These are phyloP conservation scores for Symbiodinium pilosum DNA, from an alignment of 73 alveolate species.

Conservation along the genomic window DNA sequence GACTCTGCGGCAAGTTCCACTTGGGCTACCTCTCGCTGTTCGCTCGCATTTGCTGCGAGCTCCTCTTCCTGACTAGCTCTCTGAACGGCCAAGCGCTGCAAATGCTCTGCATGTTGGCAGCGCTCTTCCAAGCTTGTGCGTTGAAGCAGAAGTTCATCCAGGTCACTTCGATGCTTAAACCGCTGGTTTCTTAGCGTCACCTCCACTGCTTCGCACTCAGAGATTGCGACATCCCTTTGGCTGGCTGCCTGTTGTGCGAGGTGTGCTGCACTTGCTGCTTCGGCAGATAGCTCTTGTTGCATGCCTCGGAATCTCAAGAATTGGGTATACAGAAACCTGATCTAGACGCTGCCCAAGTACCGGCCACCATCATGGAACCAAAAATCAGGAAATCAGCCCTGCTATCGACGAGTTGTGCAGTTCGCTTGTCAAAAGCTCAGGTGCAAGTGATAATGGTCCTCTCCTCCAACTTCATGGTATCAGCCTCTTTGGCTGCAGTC, in stretches of 20 bases:
- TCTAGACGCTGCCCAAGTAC: too few relatives aligned
- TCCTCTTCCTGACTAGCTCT: constrained; percentile 29
- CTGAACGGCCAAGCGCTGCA: constrained; percentile 14
- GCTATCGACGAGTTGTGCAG: too few relatives aligned
- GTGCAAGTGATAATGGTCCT: neutral
- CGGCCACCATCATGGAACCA: too few relatives aligned
- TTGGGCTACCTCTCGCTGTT: neutral
- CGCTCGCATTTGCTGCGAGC: neutral
- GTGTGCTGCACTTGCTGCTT: neutral
- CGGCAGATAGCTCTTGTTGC: neutral
- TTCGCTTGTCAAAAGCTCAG: neutral
- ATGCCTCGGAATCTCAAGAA: neutral
- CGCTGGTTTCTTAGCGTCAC: neutral
- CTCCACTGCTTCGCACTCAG: neutral
- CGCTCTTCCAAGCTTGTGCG: neutral
- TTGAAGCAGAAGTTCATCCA: neutral
- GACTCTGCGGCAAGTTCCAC: neutral
- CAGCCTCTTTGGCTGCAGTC: neutral
- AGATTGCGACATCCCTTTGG: neutral
- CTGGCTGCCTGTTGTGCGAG: neutral
- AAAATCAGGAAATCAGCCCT: too few relatives aligned
- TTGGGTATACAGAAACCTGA: too few relatives aligned
- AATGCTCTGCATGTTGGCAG: constrained; percentile 31
- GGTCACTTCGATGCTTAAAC: neutral
- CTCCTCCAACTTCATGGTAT: constrained; percentile 44